A percentile compares a stretch with the other conserved stretches of the same genome.
Conservation (phyloP, 2,329 filamentous ascomycete genomes). For the Claviceps africana region DNA sequence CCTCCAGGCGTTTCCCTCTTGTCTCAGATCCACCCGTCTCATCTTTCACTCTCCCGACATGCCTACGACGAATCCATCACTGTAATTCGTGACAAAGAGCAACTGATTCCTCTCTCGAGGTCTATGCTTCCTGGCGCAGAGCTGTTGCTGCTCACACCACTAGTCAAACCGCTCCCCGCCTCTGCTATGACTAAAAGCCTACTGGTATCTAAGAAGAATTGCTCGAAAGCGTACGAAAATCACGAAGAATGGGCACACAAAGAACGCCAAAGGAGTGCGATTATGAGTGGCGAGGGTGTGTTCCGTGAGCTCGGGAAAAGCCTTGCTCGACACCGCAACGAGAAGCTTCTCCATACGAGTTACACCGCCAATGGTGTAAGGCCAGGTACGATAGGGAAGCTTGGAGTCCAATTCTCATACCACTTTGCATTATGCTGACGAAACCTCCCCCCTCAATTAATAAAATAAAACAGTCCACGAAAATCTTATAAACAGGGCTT, state of each 20-base stretch:
- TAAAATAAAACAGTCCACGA: slow-evolving; percentile 51
- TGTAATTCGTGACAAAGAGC: slow-evolving; percentile 78
- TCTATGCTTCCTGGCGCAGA: slow-evolving; percentile 77
- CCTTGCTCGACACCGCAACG: slow-evolving; percentile 71
- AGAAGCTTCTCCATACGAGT: slow-evolving; percentile 81
- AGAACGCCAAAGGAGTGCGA: slow-evolving; percentile 40
- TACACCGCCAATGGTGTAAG: slow-evolving; percentile 89
- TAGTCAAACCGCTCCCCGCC: slow-evolving; percentile 84
- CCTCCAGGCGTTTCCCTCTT: slow-evolving; percentile 66
- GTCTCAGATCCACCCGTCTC: slow-evolving; percentile 67
- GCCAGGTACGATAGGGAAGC: slow-evolving; percentile 36
- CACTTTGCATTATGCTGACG: slow-evolving; percentile 4
- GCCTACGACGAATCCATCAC: slow-evolving; percentile 91
- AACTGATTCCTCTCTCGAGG: slow-evolving; percentile 67
- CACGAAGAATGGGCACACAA: slow-evolving; percentile 46
- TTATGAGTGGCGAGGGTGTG: slow-evolving; percentile 87
- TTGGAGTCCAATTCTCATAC: not conserved
- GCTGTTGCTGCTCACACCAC: slow-evolving; percentile 71
- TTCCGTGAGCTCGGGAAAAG: slow-evolving; percentile 81
- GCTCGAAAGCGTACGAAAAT: slow-evolving; percentile 20
- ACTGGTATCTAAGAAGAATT: slow-evolving; percentile 36
- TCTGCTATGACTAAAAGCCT: slow-evolving; percentile 67
- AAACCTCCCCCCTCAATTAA: no score
- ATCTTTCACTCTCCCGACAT: slow-evolving; percentile 65
- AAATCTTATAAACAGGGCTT: slow-evolving; percentile 76